Evolutionary conservation across 2,329 filamentous ascomycete genomes (phyloP).

Genomic region (Chaetothyriales sp.): DNA sequence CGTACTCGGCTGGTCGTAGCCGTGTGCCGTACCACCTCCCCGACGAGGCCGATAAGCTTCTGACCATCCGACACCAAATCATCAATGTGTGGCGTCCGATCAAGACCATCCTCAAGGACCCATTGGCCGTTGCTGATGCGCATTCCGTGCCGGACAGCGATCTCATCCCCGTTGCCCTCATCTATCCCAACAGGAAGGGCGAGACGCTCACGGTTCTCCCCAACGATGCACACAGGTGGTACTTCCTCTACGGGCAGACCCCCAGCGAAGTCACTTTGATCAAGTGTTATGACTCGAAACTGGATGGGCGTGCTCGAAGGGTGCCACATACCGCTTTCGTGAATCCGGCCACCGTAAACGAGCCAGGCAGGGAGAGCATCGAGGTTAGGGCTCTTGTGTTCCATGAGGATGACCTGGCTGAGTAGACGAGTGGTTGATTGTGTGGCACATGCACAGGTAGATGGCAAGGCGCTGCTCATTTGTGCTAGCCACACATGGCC

Average conservation of each 20-base stretch:
- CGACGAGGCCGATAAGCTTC: conserved; percentile 29
- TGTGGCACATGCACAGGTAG: too few species aligned
- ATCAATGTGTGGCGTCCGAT: conserved; percentile 42
- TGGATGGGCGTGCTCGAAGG: conserved; percentile 37
- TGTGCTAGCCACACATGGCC: too few species aligned
- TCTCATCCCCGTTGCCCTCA: conserved; percentile 36
- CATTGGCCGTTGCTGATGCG: conserved; percentile 41
- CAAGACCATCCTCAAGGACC: conserved; percentile 40
- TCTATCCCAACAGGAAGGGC: conserved; percentile 39
- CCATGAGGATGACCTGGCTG: conserved; percentile 17
- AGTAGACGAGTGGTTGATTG: conserved; percentile 1
- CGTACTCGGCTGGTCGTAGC: conserved; percentile 29
- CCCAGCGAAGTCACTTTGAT: conserved; percentile 45
- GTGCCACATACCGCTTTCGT: conserved; percentile 45
- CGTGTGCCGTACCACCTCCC: conserved; percentile 34
- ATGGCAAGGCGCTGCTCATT: too few species aligned
- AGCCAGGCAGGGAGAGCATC: conserved; percentile 39
- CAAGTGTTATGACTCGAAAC: conserved; percentile 49
- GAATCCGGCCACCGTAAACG: conserved; percentile 32
- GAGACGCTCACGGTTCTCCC: conserved; percentile 38
- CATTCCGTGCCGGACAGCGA: conserved; percentile 37
- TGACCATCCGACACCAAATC: conserved; percentile 34
- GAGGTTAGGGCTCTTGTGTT: conserved; percentile 36
- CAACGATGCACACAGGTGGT: conserved; percentile 36
- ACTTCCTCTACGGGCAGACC: conserved; percentile 38